Conservation (phyloP, 345 rosid species). For the Viola odorata region DNA sequence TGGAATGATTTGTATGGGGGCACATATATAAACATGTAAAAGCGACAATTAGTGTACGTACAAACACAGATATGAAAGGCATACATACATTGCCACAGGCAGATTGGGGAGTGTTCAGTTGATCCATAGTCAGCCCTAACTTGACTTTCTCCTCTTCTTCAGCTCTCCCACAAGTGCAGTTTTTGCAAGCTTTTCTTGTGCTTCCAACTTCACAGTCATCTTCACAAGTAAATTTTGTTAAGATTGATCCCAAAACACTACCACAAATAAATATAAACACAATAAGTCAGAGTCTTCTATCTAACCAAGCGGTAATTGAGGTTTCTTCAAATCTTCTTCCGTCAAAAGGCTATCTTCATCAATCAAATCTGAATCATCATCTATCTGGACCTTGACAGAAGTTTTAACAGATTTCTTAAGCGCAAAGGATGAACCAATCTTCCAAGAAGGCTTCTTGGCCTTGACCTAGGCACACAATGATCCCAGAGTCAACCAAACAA, state of each 20-base stretch:
- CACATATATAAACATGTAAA: background rate
- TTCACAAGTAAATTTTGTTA: constrained; percentile 21
- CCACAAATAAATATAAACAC: background rate
- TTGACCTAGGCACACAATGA: constrained; percentile 35
- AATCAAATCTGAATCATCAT: constrained; percentile 74
- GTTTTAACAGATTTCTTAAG: constrained; percentile 49
- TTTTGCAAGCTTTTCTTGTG: constrained; percentile 95
- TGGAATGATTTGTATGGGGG: background rate
- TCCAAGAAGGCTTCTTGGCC: constrained; percentile 85
- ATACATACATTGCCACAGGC: constrained; percentile 82
- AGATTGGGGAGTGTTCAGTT: constrained; percentile 81
- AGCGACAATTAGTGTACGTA: background rate
- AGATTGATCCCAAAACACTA: background rate
- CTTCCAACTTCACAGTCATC: constrained; percentile 77
- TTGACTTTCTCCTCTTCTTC: constrained; percentile 87
- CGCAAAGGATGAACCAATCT: constrained; percentile 76
- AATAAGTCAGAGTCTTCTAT: background rate
- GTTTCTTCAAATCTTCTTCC: constrained; percentile 78
- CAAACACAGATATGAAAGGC: background rate
- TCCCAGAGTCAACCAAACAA: background rate
- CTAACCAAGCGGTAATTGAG: constrained; percentile 59
- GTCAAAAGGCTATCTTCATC: constrained; percentile 95
- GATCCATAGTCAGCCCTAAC: constrained; percentile 64
- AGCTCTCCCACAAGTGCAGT: constrained; percentile 94
- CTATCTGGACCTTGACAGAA: constrained; percentile 49